These are phyloP conservation scores for Capsicum chinense DNA, from an alignment of 257 asterid species.

Conservation along the genomic window DNA sequence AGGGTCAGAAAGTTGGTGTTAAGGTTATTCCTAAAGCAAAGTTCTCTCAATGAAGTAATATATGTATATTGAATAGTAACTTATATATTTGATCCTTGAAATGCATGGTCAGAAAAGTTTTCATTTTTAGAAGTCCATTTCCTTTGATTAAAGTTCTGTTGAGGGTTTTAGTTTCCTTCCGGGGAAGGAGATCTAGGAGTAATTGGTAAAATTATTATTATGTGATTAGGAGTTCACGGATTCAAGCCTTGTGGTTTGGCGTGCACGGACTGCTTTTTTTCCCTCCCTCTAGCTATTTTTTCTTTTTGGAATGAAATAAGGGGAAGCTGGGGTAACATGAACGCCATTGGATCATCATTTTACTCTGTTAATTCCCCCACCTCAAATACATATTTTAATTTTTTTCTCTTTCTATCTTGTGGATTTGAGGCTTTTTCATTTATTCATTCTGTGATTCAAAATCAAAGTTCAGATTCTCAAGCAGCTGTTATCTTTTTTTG, in stretches of 20 bases:
- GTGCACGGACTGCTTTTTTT: too few relatives aligned
- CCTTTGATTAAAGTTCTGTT: too few relatives aligned
- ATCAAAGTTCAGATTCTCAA: conserved; percentile 5
- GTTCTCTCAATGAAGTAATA: not conserved
- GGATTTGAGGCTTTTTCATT: not conserved
- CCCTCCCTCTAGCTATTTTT: too few relatives aligned
- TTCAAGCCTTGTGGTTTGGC: too few relatives aligned
- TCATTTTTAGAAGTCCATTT: too few relatives aligned
- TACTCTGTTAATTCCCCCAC: not conserved
- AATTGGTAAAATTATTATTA: too few relatives aligned
- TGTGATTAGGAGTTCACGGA: too few relatives aligned
- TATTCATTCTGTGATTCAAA: not conserved
- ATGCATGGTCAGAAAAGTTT: not conserved
- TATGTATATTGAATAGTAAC: not conserved
- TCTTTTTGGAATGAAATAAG: too few relatives aligned
- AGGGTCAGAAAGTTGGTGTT: conserved; percentile 67
- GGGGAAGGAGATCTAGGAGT: too few relatives aligned
- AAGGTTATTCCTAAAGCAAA: conserved; percentile 61
- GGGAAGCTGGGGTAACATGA: not conserved
- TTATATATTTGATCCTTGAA: conserved; percentile 15
- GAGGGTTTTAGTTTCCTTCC: too few relatives aligned
- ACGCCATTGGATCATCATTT: not conserved
- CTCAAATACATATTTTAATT: not conserved
- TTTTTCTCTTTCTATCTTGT: not conserved
- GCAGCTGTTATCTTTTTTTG: not conserved